Base-by-base conservation (phyloP, 2,329 filamentous ascomycete species). In the Emergomyces africanus region DNA sequence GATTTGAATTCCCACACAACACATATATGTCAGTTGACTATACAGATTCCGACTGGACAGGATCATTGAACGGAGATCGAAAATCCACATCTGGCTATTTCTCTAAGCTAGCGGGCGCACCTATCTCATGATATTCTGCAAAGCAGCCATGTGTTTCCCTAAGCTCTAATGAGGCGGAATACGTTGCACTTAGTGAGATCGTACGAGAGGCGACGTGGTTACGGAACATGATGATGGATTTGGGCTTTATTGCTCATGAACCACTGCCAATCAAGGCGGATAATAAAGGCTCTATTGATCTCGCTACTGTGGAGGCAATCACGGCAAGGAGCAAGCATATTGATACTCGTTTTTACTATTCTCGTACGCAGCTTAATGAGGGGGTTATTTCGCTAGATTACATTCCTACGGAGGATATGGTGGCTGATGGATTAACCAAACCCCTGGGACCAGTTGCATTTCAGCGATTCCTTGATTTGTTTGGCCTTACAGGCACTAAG, bases 141-240 rank as follows among this genome's bases (percentile, higher is more conserved):
- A 60, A 63, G 20, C 58, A 66, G 50, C 37, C 8, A 1, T 53
- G 57, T 5, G 56, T 68, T 0, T 53, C 64, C 4, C 30, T 54
- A 2, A 63, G 60, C 0, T 63, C 56, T 0, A 61, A 54, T 10
- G 62, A 66, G 30, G 63, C 64, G 0, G 60, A 66, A 50, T 66
- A 63, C 30, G 58, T 66, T 1, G 59, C 57, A 1, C 48, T 28
- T 0, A 46, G 51, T 3, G 57, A 60, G 39, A 60, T 60, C 1
- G 54, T 59, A 18, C 48, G 37, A 54, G 51, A 63, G 37, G 61
- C 51, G 1, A 39, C 58, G 2, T 63, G 54, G 60, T 53, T 63
- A 1, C 1, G 57, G 0, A 61, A 60, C 39, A 49, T 63, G 25
- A 46, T 63, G 3, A 61, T 61, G n/a, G 57, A 63, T 15, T 39